phyloP scores from a whole-genome alignment of 2,329 filamentous ascomycete species.

The Nemania sp. region DNA sequence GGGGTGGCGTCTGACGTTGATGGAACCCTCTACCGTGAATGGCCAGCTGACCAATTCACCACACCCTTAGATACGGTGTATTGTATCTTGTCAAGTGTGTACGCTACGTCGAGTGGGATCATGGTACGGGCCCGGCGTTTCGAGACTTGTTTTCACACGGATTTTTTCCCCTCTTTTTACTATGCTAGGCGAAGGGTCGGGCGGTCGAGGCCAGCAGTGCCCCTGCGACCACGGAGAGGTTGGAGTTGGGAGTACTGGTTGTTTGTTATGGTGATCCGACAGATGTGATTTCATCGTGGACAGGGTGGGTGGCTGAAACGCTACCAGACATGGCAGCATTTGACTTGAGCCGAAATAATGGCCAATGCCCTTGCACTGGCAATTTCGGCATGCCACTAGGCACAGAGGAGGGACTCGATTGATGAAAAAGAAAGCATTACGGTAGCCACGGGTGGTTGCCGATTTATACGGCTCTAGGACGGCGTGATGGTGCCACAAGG shows the following conservation, averaged over 20 bases:
- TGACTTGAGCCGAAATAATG: conserved; percentile 4
- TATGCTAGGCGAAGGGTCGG: conserved; percentile 6
- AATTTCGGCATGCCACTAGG: conserved; percentile 1
- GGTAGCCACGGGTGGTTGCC: neutral
- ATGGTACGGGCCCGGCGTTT: conserved; percentile 19
- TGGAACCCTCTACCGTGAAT: neutral
- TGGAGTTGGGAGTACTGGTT: conserved; percentile 15
- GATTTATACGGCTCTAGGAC: neutral
- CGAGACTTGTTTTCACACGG: conserved; percentile 10
- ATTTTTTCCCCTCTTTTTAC: neutral
- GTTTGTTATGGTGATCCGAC: neutral
- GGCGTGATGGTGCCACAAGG: neutral
- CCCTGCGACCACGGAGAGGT: neutral
- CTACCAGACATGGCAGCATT: neutral
- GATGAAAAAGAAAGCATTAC: conserved; percentile 6
- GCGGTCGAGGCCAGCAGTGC: neutral
- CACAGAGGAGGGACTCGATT: neutral
- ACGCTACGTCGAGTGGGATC: conserved; percentile 14
- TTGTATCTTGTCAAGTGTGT: conserved; percentile 11
- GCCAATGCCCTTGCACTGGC: neutral
- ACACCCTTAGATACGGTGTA: neutral
- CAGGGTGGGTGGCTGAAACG: neutral
- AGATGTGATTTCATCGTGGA: neutral
- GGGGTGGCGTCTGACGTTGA: conserved; percentile 56
- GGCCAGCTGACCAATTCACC: neutral